phyloP scores from a whole-genome alignment of 1,139 yeast genomes.

The Meyerozyma smithsonii region DNA sequence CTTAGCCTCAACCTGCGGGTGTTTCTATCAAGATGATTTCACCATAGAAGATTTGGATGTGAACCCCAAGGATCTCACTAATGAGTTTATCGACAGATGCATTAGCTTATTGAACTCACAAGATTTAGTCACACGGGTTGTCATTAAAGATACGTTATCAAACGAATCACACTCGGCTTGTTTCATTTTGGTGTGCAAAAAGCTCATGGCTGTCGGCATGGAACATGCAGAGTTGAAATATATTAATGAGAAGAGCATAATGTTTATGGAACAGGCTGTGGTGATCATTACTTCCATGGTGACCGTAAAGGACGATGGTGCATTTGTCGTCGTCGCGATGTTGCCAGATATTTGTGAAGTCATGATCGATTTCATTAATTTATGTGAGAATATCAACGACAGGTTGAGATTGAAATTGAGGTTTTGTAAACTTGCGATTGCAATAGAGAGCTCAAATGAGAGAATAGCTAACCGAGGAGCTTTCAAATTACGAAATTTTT shows the following conservation, averaged over 20 bases:
- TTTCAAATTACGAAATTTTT: slow-evolving; percentile 51
- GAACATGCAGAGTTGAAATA: slow-evolving; percentile 22
- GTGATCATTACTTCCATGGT: slow-evolving; percentile 37
- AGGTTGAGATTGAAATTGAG: slow-evolving; percentile 51
- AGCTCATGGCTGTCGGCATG: slow-evolving; percentile 24
- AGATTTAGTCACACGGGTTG: slow-evolving; percentile 47
- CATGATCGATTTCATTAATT: slow-evolving; percentile 27
- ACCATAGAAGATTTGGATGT: slow-evolving; percentile 9
- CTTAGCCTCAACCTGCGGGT: slow-evolving; percentile 55
- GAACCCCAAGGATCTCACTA: slow-evolving; percentile 15
- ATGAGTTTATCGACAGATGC: slow-evolving; percentile 47
- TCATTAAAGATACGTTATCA: slow-evolving; percentile 40
- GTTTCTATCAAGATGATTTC: slow-evolving; percentile 37
- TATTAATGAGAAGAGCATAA: slow-evolving; percentile 27
- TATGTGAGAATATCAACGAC: slow-evolving; percentile 31
- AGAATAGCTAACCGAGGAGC: slow-evolving; percentile 50
- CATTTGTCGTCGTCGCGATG: slow-evolving; percentile 31
- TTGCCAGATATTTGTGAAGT: slow-evolving; percentile 30
- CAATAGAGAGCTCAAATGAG: slow-evolving; percentile 40
- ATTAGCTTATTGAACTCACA: slow-evolving; percentile 43
- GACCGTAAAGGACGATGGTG: slow-evolving; percentile 31
- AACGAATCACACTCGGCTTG: slow-evolving; percentile 46
- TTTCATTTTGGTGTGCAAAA: slow-evolving; percentile 31
- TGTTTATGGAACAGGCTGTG: slow-evolving; percentile 37
- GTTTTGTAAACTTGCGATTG: slow-evolving; percentile 50